Evolutionary conservation across 140 eudicot species (phyloP), one percentile per base, ranked within the genome.

Genomic region (Stevia rebaudiana): DNA sequence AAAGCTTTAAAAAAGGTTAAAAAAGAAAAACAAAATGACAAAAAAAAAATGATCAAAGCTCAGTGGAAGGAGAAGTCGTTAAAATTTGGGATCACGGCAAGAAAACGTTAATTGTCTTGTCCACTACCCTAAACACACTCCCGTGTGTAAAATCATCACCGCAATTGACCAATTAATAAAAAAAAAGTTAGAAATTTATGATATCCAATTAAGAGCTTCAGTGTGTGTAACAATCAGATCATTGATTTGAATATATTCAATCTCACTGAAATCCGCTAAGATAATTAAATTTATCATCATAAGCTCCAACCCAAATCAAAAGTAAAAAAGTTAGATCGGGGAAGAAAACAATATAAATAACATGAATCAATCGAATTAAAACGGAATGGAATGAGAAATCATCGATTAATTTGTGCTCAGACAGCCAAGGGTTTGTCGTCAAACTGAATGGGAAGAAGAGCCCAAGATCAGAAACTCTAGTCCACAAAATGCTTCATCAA

Each of bases 1-100:
- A 33, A 33, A 0, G 8, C 10, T 2, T 7, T 37, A 37, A 37
- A 37, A 4, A 7, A 8, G 10, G 8, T 35, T 6, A 8, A 37
- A 37, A 7, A 0, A 37, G 1, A 0, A 0, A 7, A 37, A 37
- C 8, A 37, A 7, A 7, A 6, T 36, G 10, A 37, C 10, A 4
- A 6, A 50, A 53, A 21, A 30, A 28, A 18, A n/a, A 39, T n/a
- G 19, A 15, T 4, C 22, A 15, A 25, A 37, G 79, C 82, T 78
- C 82, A 78, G 82, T 78, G 82, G 82, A 78, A 78, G 79, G 82
- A 78, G 82, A 78, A 78, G 82, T 78, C 82, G 72, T 78, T 78
- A 11, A 41, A 49, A 19, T 16, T 12, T 19, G 47, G 68, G 78
- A 73, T 78, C 82, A 78, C 82, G 82, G 79, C 76, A 62, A 59